These are phyloP conservation scores for Raphanus hybrid DNA, from an alignment of 441 rosid species.

Conservation along the genomic window DNA sequence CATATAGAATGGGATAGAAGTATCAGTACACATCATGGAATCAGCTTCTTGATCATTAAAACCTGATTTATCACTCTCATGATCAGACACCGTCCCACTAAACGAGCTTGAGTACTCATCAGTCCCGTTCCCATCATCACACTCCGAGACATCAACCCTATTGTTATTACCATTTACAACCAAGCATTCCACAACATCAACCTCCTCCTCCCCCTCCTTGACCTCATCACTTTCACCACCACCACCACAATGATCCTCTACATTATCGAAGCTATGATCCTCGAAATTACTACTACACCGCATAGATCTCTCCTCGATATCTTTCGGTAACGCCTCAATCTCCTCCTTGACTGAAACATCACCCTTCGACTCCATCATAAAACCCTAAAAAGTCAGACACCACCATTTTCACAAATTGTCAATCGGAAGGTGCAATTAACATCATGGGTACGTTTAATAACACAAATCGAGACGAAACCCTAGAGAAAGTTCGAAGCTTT, in stretches of 20 bases:
- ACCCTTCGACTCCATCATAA: slow-evolving; percentile 48
- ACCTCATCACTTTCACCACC: slow-evolving; percentile 32
- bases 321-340: slow-evolving; percentile 26
- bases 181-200: slow-evolving; percentile 54
- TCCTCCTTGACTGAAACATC: slow-evolving; percentile 36
- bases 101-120: slow-evolving; percentile 81
- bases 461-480: slow-evolving; percentile 10
- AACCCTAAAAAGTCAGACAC: slow-evolving; percentile 27
- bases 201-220: slow-evolving; percentile 41
- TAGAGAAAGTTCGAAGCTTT: slow-evolving; percentile 13
- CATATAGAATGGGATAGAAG: slow-evolving; percentile 37
- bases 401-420: slow-evolving; percentile 4
- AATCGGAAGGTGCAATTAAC: neutral
- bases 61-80: slow-evolving; percentile 41
- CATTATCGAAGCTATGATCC: slow-evolving; percentile 45
- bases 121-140: slow-evolving; percentile 52
- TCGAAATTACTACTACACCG: slow-evolving; percentile 47
- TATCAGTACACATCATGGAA: slow-evolving; percentile 45
- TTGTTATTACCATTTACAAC: slow-evolving; percentile 18
- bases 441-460: neutral
- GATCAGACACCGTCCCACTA: slow-evolving; percentile 58
- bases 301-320: slow-evolving; percentile 45
- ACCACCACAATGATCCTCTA: slow-evolving; percentile 35
- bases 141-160: slow-evolving; percentile 31
- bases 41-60: slow-evolving; percentile 74